phyloP scores from a whole-genome alignment of 2,329 filamentous ascomycete species.

The Fusarium citri region DNA sequence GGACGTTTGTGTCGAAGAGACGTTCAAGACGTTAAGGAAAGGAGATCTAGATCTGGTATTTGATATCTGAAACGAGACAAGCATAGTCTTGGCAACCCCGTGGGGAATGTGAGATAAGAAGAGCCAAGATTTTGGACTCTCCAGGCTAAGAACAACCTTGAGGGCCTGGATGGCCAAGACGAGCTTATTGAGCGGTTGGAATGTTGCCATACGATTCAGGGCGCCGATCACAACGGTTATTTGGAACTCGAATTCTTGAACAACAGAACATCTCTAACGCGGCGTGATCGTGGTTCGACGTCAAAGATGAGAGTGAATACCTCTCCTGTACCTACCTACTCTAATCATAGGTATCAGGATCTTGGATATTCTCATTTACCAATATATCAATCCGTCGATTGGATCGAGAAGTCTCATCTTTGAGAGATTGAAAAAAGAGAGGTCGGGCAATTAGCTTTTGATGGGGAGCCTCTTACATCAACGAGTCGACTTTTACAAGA shows the following conservation, averaged over 20 bases:
- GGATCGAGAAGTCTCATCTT: no score
- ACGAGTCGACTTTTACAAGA: not conserved
- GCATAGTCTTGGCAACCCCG: not conserved
- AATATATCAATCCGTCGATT: no score
- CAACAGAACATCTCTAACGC: not conserved
- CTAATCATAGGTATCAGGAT: no score
- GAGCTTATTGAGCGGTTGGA: not conserved
- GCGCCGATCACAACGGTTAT: not conserved
- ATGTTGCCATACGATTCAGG: not conserved
- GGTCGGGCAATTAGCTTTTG: not conserved
- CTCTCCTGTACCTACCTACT: no score
- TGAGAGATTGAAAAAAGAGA: not conserved
- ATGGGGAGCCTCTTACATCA: not conserved
- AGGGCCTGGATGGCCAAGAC: not conserved
- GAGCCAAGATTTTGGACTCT: not conserved
- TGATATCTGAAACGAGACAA: not conserved
- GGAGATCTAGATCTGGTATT: not conserved
- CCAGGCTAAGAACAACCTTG: not conserved
- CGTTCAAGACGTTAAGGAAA: not conserved
- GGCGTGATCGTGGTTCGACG: not conserved
- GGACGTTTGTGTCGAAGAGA: not conserved
- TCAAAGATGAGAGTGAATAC: not conserved
- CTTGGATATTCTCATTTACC: no score
- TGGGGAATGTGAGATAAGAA: not conserved
- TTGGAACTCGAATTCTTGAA: not conserved